Conservation (phyloP, 1,284 basidiomycete species). For the Cryptococcus depauperatus region DNA sequence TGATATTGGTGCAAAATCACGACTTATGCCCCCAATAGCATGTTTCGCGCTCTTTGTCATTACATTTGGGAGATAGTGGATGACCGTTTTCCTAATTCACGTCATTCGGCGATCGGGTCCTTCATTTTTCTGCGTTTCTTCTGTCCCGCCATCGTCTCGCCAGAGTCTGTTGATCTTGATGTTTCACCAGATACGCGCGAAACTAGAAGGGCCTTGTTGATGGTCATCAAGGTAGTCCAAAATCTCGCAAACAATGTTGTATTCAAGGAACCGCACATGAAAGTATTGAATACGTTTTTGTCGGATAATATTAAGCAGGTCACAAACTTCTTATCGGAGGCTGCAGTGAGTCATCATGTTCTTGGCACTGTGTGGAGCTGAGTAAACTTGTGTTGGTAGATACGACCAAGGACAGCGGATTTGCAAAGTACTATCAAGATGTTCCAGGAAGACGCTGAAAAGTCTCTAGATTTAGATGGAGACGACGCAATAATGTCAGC, state of each 20-base stretch:
- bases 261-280: slow-evolving; percentile 76
- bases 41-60: slow-evolving; percentile 78
- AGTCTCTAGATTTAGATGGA: slow-evolving; percentile 28
- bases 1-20: no score
- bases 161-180: slow-evolving; percentile 74
- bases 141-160: slow-evolving; percentile 72
- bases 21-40: slow-evolving; percentile 47
- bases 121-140: slow-evolving; percentile 78
- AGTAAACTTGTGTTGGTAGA: slow-evolving; percentile 9
- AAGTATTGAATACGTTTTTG: slow-evolving; percentile 68
- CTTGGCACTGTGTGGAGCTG: neutral
- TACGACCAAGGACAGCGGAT: slow-evolving; percentile 32
- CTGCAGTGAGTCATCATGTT: slow-evolving; percentile 53
- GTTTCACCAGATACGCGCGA: slow-evolving; percentile 56
- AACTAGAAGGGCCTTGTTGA: slow-evolving; percentile 67
- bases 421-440: slow-evolving; percentile 27
- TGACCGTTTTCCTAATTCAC: slow-evolving; percentile 70
- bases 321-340: slow-evolving; percentile 70
- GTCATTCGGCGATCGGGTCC: slow-evolving; percentile 77
- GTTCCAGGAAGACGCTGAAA: slow-evolving; percentile 31
- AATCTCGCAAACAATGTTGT: slow-evolving; percentile 87
- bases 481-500: slow-evolving; percentile 35
- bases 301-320: slow-evolving; percentile 68
- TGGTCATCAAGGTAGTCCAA: slow-evolving; percentile 84
- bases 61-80: slow-evolving; percentile 76